These are phyloP conservation scores for Luffa aegyptiaca DNA, from an alignment of 306 rosid species.

Conservation along the genomic window DNA sequence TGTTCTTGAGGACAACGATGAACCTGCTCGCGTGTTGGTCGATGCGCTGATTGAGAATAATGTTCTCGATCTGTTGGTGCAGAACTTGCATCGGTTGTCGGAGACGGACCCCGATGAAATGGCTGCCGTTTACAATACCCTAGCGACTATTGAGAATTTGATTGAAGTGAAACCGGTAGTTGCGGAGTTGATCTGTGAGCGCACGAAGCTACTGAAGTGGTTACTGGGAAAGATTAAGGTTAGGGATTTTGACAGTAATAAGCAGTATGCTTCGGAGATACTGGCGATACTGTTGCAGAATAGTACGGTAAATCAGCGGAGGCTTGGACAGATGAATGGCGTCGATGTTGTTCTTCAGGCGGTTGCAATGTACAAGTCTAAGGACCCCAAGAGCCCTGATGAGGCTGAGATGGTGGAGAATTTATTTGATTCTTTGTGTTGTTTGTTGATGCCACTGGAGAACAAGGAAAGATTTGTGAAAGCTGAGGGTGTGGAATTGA, in stretches of 20 bases:
- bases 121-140: constrained; percentile 54
- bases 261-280: constrained; percentile 91
- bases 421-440: constrained; percentile 85
- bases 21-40: constrained; percentile 59
- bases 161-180: constrained; percentile 83
- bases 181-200: constrained; percentile 84
- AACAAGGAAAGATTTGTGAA: constrained; percentile 89
- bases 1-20: constrained; percentile 67
- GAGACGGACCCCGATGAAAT: constrained; percentile 68
- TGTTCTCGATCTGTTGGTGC: constrained; percentile 67
- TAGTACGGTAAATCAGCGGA: constrained; percentile 65
- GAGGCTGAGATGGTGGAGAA: constrained; percentile 95
- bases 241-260: constrained; percentile 76
- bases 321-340: constrained; percentile 90
- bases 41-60: constrained; percentile 66
- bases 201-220: constrained; percentile 74
- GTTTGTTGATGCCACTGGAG: constrained; percentile 86
- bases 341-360: constrained; percentile 91
- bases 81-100: constrained; percentile 57
- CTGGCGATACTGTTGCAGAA: constrained; percentile 83
- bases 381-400: constrained; percentile 80
- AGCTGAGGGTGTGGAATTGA: constrained; percentile 96
- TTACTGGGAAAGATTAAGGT: constrained; percentile 79
- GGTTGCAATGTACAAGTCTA: constrained; percentile 87
- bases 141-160: constrained; percentile 78